These are phyloP conservation scores for Colletotrichum chlorophyti DNA, from an alignment of 2,329 filamentous ascomycete species.

Conservation along the genomic window DNA sequence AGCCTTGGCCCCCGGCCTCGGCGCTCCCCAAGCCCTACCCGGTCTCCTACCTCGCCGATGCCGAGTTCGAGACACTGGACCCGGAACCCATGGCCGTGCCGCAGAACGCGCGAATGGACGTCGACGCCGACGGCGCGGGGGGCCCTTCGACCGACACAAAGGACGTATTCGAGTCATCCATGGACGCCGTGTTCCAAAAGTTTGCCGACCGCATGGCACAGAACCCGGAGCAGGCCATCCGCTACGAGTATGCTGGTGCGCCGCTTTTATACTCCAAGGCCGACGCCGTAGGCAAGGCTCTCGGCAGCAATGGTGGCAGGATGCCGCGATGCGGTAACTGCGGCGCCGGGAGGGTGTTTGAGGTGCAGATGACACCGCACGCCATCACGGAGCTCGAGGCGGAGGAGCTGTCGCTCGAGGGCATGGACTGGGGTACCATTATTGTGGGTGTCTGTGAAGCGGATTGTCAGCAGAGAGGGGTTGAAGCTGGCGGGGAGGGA, in stretches of 20 bases:
- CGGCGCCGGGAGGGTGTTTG: slow-evolving; percentile 78
- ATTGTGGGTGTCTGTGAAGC: slow-evolving; percentile 83
- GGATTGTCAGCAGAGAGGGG: slow-evolving; percentile 73
- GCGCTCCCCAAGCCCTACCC: slow-evolving; percentile 76
- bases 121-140: slow-evolving; percentile 45
- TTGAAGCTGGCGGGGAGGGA: slow-evolving; percentile 67
- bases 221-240: slow-evolving; percentile 82
- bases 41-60: slow-evolving; percentile 80
- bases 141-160: slow-evolving; percentile 53
- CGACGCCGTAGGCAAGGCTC: slow-evolving; percentile 74
- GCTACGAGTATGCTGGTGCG: slow-evolving; percentile 77
- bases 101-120: slow-evolving; percentile 56
- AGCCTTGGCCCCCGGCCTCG: slow-evolving; percentile 78
- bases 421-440: slow-evolving; percentile 98
- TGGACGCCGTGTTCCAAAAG: slow-evolving; percentile 80
- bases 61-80: slow-evolving; percentile 89
- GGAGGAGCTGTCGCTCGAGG: slow-evolving; percentile 74
- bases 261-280: slow-evolving; percentile 82
- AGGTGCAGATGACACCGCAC: slow-evolving; percentile 90
- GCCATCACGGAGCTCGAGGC: slow-evolving; percentile 88
- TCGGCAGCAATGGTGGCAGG: slow-evolving; percentile 47
- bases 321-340: slow-evolving; percentile 83
- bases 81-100: slow-evolving; percentile 59
- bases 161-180: slow-evolving; percentile 74
- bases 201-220: slow-evolving; percentile 81